Evolutionary conservation across 805 yeast species (phyloP).

Genomic region (Candida nitratophila): DNA sequence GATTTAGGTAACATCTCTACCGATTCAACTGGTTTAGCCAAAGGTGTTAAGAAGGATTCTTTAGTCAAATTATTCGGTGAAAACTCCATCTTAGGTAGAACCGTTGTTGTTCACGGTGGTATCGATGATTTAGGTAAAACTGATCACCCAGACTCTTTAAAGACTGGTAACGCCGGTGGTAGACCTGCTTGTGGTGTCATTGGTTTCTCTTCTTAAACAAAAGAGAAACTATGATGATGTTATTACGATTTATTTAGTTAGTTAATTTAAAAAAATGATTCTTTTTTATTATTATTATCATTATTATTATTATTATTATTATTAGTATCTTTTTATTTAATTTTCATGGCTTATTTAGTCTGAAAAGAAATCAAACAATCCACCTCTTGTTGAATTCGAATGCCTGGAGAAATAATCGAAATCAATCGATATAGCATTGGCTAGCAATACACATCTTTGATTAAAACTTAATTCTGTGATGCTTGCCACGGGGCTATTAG

Average conservation of each 20-base stretch:
- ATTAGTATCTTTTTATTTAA: no score
- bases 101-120: slow-evolving; percentile 91
- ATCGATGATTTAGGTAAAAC: slow-evolving; percentile 93
- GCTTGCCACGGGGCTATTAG: slow-evolving; percentile 29
- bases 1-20: slow-evolving; percentile 93
- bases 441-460: slow-evolving; percentile 80
- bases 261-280: no score
- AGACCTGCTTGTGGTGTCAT: slow-evolving; percentile 99
- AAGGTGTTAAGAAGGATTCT: slow-evolving; percentile 76
- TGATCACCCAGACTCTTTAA: slow-evolving; percentile 82
- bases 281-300: no score
- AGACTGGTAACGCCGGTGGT: slow-evolving; percentile 96
- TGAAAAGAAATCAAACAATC: no score
- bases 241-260: no score
- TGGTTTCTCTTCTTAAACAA: slow-evolving; percentile 51
- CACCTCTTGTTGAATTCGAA: slow-evolving; percentile 34
- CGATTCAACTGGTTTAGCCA: slow-evolving; percentile 83
- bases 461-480: slow-evolving; percentile 47
- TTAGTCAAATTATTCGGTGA: slow-evolving; percentile 80
- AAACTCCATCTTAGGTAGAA: slow-evolving; percentile 87
- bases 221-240: not conserved
- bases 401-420: slow-evolving; percentile 97
- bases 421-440: slow-evolving; percentile 86
- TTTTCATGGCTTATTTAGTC: no score
- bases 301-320: no score